These are phyloP conservation scores for Sphaerulina musiva DNA, from an alignment of 2,329 filamentous ascomycete genomes.

Conservation along the genomic window DNA sequence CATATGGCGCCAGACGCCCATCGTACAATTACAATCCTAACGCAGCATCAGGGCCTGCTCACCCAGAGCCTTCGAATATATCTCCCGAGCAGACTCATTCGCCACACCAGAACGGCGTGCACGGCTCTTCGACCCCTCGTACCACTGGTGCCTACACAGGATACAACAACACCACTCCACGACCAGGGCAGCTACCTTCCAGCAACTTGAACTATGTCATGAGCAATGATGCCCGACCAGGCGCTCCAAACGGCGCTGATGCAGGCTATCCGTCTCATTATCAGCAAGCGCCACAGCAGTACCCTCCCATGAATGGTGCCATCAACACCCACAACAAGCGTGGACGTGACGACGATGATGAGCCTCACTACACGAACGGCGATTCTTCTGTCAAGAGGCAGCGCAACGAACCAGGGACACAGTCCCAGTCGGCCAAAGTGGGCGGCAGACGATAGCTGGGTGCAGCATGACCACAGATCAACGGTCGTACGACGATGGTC, in stretches of 20 bases:
- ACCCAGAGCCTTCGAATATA: constrained; percentile 65
- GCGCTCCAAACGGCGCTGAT: constrained; percentile 45
- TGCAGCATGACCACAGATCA: constrained; percentile 9
- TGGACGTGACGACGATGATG: constrained; percentile 56
- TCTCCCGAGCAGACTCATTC: constrained; percentile 78
- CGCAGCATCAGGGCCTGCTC: constrained; percentile 55
- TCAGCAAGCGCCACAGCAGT: constrained; percentile 45
- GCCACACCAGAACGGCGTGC: constrained; percentile 66
- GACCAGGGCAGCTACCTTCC: constrained; percentile 57
- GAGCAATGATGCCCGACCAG: constrained; percentile 57
- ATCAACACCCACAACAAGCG: constrained; percentile 50
- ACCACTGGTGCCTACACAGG: constrained; percentile 65
- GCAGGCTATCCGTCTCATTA: constrained; percentile 66
- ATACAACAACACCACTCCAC: constrained; percentile 74
- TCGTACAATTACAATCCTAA: constrained; percentile 71
- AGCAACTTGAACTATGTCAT: constrained; percentile 87
- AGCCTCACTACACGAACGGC: constrained; percentile 56
- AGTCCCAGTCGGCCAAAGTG: constrained; percentile 31
- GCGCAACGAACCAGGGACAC: constrained; percentile 52
- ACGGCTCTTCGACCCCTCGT: constrained; percentile 78
- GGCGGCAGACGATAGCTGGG: constrained; percentile 26
- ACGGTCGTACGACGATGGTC: constrained; percentile 14
- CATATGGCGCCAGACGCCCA: constrained; percentile 64
- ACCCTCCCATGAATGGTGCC: constrained; percentile 60
- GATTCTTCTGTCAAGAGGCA: constrained; percentile 66